A percentile compares a stretch with the other conserved stretches of the same genome.
These are phyloP conservation scores for Samsoniella hepiali DNA, from an alignment of 2,329 filamentous ascomycete genomes.

Conservation along the genomic window DNA sequence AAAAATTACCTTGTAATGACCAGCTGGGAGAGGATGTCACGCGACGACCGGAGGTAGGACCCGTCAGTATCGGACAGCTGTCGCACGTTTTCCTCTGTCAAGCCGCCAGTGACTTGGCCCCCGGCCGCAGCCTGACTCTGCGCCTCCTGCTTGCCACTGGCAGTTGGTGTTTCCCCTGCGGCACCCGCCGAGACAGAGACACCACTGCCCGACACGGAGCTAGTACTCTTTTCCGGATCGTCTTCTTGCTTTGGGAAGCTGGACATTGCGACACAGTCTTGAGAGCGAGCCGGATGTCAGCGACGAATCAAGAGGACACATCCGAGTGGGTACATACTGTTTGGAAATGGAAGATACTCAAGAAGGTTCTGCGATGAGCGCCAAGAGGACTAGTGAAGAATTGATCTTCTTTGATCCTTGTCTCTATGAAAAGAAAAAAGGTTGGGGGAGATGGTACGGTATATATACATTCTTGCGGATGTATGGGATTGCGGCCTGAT, in stretches of 20 bases:
- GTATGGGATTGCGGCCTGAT: slow-evolving; percentile 11
- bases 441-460: background rate
- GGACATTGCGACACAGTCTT: background rate
- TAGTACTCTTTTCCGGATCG: background rate
- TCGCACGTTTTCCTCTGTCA: background rate
- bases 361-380: background rate
- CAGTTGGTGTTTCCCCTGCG: background rate
- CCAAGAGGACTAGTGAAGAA: background rate
- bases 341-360: background rate
- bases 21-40: background rate
- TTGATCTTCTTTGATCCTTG: background rate
- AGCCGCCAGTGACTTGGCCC: background rate
- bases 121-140: background rate
- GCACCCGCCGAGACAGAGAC: background rate
- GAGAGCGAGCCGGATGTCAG: background rate
- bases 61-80: background rate
- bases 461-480: background rate
- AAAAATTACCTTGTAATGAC: background rate
- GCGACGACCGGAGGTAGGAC: background rate
- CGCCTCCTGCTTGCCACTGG: background rate
- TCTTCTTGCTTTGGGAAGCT: background rate
- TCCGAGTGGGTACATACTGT: background rate
- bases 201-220: background rate
- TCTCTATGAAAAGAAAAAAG: background rate
- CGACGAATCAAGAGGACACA: background rate